A percentile compares a stretch with the other conserved stretches of the same genome.
Evolutionary conservation across 23 red algal genomes (phyloP).

Genomic region (Gracilaria domingensis): DNA sequence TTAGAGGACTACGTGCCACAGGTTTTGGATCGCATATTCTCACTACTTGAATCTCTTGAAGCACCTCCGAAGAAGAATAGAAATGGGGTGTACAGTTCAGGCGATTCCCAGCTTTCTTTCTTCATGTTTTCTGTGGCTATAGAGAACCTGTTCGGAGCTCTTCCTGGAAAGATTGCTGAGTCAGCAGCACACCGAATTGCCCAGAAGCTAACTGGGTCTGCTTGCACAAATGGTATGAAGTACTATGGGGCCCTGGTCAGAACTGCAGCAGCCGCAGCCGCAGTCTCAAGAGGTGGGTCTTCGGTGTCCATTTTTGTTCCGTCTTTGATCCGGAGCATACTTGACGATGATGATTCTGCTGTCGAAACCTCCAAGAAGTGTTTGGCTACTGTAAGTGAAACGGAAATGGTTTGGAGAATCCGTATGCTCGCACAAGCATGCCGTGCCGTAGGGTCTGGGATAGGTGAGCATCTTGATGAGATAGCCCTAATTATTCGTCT

Average conservation of each 20-base stretch:
- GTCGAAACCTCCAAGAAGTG: not conserved
- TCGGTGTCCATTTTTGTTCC: slow-evolving; percentile 82
- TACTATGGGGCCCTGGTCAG: slow-evolving; percentile 79
- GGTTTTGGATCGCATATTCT: slow-evolving; percentile 79
- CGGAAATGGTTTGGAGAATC: slow-evolving; percentile 91
- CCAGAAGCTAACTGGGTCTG: slow-evolving; percentile 68
- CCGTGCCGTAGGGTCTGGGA: slow-evolving; percentile 59
- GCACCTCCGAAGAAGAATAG: slow-evolving; percentile 84
- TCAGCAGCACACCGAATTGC: slow-evolving; percentile 61
- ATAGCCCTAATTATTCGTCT: slow-evolving; percentile 52
- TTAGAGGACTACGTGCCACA: slow-evolving; percentile 81
- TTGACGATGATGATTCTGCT: slow-evolving; percentile 56
- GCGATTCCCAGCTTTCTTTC: slow-evolving; percentile 52
- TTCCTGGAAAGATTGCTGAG: slow-evolving; percentile 41
- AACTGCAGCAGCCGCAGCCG: slow-evolving; percentile 61
- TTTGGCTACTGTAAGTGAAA: slow-evolving; percentile 64
- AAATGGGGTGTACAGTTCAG: slow-evolving; percentile 31
- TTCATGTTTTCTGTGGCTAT: slow-evolving; percentile 84
- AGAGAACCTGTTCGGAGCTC: slow-evolving; percentile 79
- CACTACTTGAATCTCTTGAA: slow-evolving; percentile 80
- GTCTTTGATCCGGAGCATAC: slow-evolving; percentile 38
- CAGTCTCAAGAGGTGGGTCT: slow-evolving; percentile 37
- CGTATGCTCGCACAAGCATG: slow-evolving; percentile 93
- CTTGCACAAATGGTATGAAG: slow-evolving; percentile 76
- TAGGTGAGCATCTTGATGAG: slow-evolving; percentile 35